phyloP scores from a whole-genome alignment of 306 rosid species.

The Clitoria ternatea region DNA sequence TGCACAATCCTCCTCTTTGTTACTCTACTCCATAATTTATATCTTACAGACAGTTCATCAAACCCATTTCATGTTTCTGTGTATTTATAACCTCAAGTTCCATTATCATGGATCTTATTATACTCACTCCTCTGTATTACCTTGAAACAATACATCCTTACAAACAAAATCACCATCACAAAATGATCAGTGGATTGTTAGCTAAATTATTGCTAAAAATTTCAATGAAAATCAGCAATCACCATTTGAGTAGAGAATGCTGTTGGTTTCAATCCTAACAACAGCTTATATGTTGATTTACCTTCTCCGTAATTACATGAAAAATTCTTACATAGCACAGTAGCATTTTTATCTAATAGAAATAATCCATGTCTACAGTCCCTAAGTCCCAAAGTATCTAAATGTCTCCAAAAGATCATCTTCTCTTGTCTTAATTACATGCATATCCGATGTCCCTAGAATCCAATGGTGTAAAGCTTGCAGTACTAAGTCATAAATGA shows the following conservation, averaged over 20 bases:
- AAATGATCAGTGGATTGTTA: neutral
- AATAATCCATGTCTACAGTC: neutral
- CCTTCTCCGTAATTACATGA: constrained; percentile 18
- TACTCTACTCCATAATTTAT: neutral
- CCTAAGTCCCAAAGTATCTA: neutral
- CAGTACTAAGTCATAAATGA: neutral
- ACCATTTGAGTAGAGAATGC: neutral
- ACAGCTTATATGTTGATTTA: constrained; percentile 4
- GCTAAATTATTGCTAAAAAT: neutral
- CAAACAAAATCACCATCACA: neutral
- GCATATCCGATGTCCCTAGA: neutral
- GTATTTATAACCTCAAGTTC: neutral
- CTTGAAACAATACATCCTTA: neutral
- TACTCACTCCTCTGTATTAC: neutral
- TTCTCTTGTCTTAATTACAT: neutral
- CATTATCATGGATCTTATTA: neutral
- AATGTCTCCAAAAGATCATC: neutral
- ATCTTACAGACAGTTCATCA: neutral
- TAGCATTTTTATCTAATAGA: neutral
- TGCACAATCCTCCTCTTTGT: neutral
- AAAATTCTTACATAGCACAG: neutral
- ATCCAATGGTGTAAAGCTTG: constrained; percentile 2
- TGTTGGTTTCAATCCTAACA: neutral
- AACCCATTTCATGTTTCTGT: neutral
- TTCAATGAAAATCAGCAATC: constrained; percentile 10